Conservation (phyloP, 2,329 filamentous ascomycete species). For the Phaeosphaeriaceae sp. region DNA sequence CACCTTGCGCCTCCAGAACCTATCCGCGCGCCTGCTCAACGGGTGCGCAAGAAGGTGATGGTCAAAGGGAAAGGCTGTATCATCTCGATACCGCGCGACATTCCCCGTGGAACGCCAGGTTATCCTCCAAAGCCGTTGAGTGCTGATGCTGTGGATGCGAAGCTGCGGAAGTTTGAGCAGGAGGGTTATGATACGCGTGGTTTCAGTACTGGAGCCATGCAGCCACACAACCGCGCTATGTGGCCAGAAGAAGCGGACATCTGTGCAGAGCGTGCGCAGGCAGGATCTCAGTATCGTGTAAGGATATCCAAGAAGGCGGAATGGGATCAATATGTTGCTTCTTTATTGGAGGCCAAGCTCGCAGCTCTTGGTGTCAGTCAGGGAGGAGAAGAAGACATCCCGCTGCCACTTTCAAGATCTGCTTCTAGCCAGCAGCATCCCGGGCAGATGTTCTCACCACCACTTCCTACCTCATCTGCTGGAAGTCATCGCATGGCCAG, state of each 20-base stretch:
- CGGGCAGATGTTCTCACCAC: constrained; percentile 81
- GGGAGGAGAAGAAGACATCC: constrained; percentile 70
- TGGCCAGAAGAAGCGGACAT: constrained; percentile 72
- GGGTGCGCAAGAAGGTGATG: constrained; percentile 52
- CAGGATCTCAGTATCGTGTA: constrained; percentile 61
- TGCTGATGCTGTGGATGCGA: constrained; percentile 63
- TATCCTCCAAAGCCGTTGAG: constrained; percentile 53
- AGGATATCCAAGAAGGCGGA: constrained; percentile 73
- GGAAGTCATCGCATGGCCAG: constrained; percentile 70
- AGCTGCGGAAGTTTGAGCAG: constrained; percentile 71
- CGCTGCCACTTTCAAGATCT: constrained; percentile 71
- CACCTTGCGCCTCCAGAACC: constrained; percentile 26
- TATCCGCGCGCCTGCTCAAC: constrained; percentile 36
- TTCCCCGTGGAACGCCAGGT: constrained; percentile 50
- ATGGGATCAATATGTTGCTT: constrained; percentile 81
- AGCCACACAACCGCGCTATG: constrained; percentile 68
- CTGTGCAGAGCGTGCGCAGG: constrained; percentile 60
- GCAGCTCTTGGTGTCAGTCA: constrained; percentile 87
- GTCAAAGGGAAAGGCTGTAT: constrained; percentile 56
- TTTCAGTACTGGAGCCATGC: constrained; percentile 59
- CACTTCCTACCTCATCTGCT: constrained; percentile 78
- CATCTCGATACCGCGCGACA: constrained; percentile 53
- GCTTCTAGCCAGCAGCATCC: constrained; percentile 77
- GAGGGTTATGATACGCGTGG: constrained; percentile 73
- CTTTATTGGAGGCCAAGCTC: constrained; percentile 88